Base-by-base conservation (phyloP, 495 filamentous ascomycete genomes). In the Aspergillus leporis region DNA sequence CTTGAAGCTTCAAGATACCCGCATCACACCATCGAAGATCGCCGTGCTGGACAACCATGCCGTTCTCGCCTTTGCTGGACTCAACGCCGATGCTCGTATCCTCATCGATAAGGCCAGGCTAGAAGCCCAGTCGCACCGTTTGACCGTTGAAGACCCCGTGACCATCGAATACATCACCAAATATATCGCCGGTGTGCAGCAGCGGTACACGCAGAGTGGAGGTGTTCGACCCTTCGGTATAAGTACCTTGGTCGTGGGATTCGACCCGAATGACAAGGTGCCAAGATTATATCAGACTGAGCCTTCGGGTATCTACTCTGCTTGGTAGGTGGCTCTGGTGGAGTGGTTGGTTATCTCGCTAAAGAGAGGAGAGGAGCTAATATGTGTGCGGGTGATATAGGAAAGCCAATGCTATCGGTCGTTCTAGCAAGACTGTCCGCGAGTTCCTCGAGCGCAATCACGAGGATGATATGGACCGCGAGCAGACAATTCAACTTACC, bases 131-230 rank as follows among this genome's bases (percentile, higher is more conserved):
- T 95, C 90, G 53, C 94, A 98, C 79, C 90, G 94, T 49, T 81
- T 98, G 65, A 98, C 94, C n/a, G 92, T 98, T 51, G 94, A 98
- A 74, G 94, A 98, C 74, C 93, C 94, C 55, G 91, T 95, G 56
- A 92, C 88, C 40, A 96, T 98, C 71, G 94, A 98, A 79, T 98
- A 98, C 80, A 97, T 98, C 69, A 97, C 94, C 56, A 98, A 98
- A 78, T 96, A 97, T 72, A 88, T 98, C 55, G 94, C 94, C 43
- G 89, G 93, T 43, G 95, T 98, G 62, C 94, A 98, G 80, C 94
- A 98, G 81, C 84, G 91, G 70, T 98, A 98, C 79, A 98, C 94
- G 47, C 94, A 98, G 80, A 94, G 90, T 68, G 94, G 94, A 75
- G 94, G 94, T 79, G 94, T 98, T 2, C 80, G 95, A 69, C 94